Conservation (phyloP, 2,329 filamentous ascomycete species). For the Fusarium sp. region DNA sequence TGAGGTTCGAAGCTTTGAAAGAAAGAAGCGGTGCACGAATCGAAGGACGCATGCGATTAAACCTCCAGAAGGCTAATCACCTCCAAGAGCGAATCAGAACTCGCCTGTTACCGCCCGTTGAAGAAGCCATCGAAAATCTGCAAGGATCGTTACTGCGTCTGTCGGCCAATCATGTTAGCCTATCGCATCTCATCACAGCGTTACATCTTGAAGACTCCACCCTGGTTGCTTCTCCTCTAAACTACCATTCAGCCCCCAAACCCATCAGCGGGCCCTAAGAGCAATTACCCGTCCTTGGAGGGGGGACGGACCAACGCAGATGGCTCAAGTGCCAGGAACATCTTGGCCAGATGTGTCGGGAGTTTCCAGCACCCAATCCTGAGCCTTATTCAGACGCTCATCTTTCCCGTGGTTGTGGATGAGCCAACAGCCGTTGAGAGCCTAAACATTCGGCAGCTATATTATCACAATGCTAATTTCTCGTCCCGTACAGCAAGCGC, state of each 20-base stretch:
- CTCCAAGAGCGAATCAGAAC: slow-evolving; percentile 30
- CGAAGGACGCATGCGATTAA: slow-evolving; percentile 25
- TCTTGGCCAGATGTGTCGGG: slow-evolving; percentile 20
- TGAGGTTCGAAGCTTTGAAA: slow-evolving; percentile 7
- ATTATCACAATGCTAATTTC: slow-evolving; percentile 32
- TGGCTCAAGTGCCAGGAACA: slow-evolving; percentile 36
- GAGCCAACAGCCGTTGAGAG: slow-evolving; percentile 37
- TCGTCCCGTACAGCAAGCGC: slow-evolving; percentile 9
- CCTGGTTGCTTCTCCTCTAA: slow-evolving; percentile 12
- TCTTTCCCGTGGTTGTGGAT: slow-evolving; percentile 30
- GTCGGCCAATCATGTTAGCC: slow-evolving; percentile 34
- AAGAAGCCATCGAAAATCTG: slow-evolving; percentile 15
- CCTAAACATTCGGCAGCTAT: slow-evolving; percentile 19
- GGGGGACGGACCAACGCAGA: not conserved
- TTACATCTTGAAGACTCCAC: slow-evolving; percentile 32
- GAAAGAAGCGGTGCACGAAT: slow-evolving; percentile 25
- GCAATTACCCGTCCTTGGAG: slow-evolving; percentile 17
- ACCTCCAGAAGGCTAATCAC: slow-evolving; percentile 7
- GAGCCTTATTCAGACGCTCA: slow-evolving; percentile 35
- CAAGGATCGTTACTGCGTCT: slow-evolving; percentile 32
- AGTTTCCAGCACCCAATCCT: slow-evolving; percentile 36
- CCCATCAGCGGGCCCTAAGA: slow-evolving; percentile 22
- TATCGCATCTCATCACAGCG: slow-evolving; percentile 28
- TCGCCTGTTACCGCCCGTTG: slow-evolving; percentile 39
- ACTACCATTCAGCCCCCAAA: slow-evolving; percentile 22